Percentiles rank a stretch among this genome's conserved stretches.
Evolutionary conservation across 2,329 filamentous ascomycete species (phyloP).

Genomic region (Leptographium galeiforme): DNA sequence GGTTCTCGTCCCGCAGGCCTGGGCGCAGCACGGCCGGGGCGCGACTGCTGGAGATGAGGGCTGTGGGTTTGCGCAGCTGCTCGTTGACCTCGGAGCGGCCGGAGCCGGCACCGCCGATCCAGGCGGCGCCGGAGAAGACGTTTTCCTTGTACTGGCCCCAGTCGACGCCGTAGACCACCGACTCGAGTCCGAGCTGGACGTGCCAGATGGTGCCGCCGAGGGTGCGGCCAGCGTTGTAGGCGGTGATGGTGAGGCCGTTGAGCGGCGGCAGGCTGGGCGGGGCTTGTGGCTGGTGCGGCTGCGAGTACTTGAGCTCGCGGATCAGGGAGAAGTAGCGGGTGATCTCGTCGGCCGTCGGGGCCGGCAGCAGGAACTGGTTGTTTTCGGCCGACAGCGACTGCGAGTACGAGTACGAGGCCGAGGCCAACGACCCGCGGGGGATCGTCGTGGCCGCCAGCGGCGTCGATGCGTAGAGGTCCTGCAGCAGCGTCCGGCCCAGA

Average conservation of each 20-base stretch:
- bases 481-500: slow-evolving; percentile 76
- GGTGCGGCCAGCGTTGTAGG: slow-evolving; percentile 92
- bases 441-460: slow-evolving; percentile 80
- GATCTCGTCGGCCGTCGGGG: slow-evolving; percentile 79
- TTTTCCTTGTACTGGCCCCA: slow-evolving; percentile 98
- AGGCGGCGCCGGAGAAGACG: slow-evolving; percentile 83
- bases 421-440: slow-evolving; percentile 56
- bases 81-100: slow-evolving; percentile 87
- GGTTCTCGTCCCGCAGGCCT: slow-evolving; percentile 74
- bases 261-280: slow-evolving; percentile 81
- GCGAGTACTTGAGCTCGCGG: slow-evolving; percentile 88
- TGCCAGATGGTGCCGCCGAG: slow-evolving; percentile 98
- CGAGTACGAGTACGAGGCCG: slow-evolving; percentile 41
- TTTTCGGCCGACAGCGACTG: slow-evolving; percentile 34
- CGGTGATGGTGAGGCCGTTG: slow-evolving; percentile 85
- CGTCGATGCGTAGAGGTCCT: slow-evolving; percentile 84
- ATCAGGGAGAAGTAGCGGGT: slow-evolving; percentile 83
- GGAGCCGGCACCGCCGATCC: slow-evolving; percentile 59
- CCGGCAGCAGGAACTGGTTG: slow-evolving; percentile 43
- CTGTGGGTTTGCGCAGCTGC: slow-evolving; percentile 82
- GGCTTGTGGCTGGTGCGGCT: slow-evolving; percentile 79
- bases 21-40: slow-evolving; percentile 55
- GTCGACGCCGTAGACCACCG: slow-evolving; percentile 92
- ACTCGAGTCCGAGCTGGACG: slow-evolving; percentile 91
- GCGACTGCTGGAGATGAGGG: slow-evolving; percentile 80